Evolutionary conservation across 2,329 filamentous ascomycete species (phyloP).

Genomic region (Colletotrichum tropicicola): DNA sequence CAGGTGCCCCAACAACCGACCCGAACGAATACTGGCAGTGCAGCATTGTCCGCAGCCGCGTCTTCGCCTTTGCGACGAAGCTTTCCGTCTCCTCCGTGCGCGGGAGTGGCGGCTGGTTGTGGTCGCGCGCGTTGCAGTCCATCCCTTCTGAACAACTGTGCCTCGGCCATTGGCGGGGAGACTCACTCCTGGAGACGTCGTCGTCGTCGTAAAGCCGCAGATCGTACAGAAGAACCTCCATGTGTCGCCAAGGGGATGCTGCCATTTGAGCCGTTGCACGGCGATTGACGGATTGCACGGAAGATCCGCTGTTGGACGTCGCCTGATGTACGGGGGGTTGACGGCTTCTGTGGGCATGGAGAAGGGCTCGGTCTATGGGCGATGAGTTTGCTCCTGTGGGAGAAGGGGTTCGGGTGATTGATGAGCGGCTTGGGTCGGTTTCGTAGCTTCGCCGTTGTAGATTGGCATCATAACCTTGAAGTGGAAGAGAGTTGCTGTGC

Average conservation of each 20-base stretch:
- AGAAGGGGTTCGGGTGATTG: neutral
- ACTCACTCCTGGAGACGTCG: constrained; percentile 10
- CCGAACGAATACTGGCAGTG: constrained; percentile 38
- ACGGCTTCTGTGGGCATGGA: neutral
- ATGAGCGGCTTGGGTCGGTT: neutral
- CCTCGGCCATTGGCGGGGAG: constrained; percentile 32
- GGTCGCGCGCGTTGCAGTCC: neutral
- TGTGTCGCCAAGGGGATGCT: constrained; percentile 37
- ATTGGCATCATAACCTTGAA: neutral
- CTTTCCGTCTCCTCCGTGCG: constrained; percentile 13
- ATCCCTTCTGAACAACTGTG: neutral
- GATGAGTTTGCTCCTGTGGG: neutral
- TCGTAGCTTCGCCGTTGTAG: neutral
- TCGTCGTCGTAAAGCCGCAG: constrained; percentile 34
- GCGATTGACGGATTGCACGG: neutral
- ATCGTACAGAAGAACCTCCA: constrained; percentile 34
- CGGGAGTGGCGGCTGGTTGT: constrained; percentile 1
- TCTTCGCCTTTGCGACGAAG: constrained; percentile 31
- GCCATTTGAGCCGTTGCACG: neutral
- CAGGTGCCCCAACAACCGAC: constrained; percentile 36
- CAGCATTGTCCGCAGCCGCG: constrained; percentile 35
- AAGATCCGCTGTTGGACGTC: neutral
- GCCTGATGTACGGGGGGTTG: neutral
- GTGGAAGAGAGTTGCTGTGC: neutral
- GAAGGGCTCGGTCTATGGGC: neutral